Evolutionary conservation across 225 moss, liverwort and hornwort genomes (phyloP), one percentile per base, ranked within the genome.

Genomic region (Marchantia paleacea): DNA sequence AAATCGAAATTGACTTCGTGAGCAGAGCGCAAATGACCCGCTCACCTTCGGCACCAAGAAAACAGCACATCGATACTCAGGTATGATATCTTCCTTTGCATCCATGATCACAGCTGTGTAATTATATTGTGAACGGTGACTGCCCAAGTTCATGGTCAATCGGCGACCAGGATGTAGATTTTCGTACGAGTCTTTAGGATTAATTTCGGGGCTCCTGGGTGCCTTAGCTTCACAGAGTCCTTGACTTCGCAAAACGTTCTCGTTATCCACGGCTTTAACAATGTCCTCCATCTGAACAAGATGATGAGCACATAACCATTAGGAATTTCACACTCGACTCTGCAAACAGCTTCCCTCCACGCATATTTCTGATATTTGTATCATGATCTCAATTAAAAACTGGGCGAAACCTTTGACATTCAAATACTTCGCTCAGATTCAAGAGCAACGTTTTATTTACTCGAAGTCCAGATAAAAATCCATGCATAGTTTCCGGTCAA

Each of bases 11-110:
- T 39, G 39, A 39, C 39, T 39, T 39, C 39, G 39, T 39, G 3
- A 39, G 39, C 39, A 39, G 39, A 39, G 39, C 39, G 39, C 39
- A 39, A 39, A 39, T 39, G 5, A 39, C 2, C 39, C 39, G 39
- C 39, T 76, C 75, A 97, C 97, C 93, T 92, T 90, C 2, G 93
- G 95, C 26, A 95, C 93, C 80, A 97, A 85, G 85, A 93, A 97
- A 66, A 97, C 93, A 57, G 93, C 93, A 86, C 93, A 93, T 61
- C 83, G 85, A 60, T 92, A 86, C 39, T 76, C 87, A 74, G 89
- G 87, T 80, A 86, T 84, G n/a, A 92, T 85, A 67, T 93, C 88
- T 15, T 92, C 86, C 80, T 94, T 93, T n/a, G 93, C 89, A 66
- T 97, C 97, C 86, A 97, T 52, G 71, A 97, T 85, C 58, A 92